phyloP scores from a whole-genome alignment of 208 protist species.

The Trypanosoma boissoni region DNA sequence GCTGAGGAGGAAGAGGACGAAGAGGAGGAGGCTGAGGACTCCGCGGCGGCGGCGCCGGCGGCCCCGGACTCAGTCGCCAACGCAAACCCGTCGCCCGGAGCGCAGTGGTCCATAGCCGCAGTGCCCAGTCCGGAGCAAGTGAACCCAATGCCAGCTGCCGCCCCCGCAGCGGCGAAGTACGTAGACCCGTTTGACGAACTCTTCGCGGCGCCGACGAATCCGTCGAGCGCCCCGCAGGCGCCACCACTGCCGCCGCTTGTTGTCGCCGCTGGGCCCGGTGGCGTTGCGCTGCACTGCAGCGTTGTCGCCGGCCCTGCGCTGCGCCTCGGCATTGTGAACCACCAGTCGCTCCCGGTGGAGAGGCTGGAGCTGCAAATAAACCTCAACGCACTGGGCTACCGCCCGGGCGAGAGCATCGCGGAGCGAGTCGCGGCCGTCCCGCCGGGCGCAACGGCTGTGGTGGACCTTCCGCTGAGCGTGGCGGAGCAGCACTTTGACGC shows the following conservation, averaged over 20 bases:
- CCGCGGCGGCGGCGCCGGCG: background rate
- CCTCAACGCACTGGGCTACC: slow-evolving; percentile 19
- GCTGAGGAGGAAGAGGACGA: slow-evolving; percentile 62
- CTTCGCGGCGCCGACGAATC: slow-evolving; percentile 16
- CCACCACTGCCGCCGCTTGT: slow-evolving; percentile 19
- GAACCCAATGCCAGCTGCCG: background rate
- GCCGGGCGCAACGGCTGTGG: slow-evolving; percentile 7
- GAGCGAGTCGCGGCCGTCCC: slow-evolving; percentile 12
- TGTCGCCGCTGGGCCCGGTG: slow-evolving; percentile 2
- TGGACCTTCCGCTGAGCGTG: slow-evolving; percentile 13
- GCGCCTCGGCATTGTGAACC: slow-evolving; percentile 26
- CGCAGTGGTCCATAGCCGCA: too few species aligned
- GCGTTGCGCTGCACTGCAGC: slow-evolving; percentile 15
- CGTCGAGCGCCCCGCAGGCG: background rate
- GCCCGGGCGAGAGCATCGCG: slow-evolving; percentile 6
- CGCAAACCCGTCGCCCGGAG: background rate
- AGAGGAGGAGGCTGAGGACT: slow-evolving; percentile 50
- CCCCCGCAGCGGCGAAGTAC: slow-evolving; percentile 7
- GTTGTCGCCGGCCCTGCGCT: slow-evolving; percentile 21
- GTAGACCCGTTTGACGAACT: slow-evolving; percentile 45
- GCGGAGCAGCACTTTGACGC: slow-evolving; percentile 22
- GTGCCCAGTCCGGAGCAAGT: background rate
- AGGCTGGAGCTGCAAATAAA: slow-evolving; percentile 30
- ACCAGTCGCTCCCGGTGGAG: slow-evolving; percentile 5
- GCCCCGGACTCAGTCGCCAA: background rate